Conservation (phyloP, 352 stramenopile species). For the Pythium apleroticum region DNA sequence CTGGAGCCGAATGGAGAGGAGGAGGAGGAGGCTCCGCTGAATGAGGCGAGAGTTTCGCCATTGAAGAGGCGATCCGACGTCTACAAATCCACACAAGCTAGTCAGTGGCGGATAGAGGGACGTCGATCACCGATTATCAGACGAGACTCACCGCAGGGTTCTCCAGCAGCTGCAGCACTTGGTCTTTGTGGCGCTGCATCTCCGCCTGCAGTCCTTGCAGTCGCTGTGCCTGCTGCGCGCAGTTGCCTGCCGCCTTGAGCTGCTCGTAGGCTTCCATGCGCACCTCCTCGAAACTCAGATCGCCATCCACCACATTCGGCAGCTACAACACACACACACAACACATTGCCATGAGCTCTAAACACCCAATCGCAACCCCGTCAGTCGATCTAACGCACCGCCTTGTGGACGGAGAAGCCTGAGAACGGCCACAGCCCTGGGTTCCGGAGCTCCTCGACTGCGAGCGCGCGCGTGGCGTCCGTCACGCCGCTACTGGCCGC, state of each 20-base stretch:
- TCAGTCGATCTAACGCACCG: slow-evolving; percentile 31
- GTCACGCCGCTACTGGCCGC: slow-evolving; percentile 31
- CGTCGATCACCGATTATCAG: background rate
- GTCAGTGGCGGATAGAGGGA: too few relatives aligned
- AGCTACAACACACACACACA: slow-evolving; percentile 31
- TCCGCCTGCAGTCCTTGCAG: slow-evolving; percentile 42
- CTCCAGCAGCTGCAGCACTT: slow-evolving; percentile 45
- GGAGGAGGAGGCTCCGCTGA: slow-evolving; percentile 7
- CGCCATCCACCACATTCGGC: slow-evolving; percentile 52
- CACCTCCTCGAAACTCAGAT: slow-evolving; percentile 64
- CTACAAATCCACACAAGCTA: slow-evolving; percentile 18
- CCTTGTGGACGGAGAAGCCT: slow-evolving; percentile 62
- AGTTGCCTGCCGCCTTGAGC: slow-evolving; percentile 45
- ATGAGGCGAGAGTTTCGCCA: slow-evolving; percentile 38
- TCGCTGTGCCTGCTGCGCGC: slow-evolving; percentile 38
- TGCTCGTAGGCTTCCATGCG: slow-evolving; percentile 64
- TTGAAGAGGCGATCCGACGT: slow-evolving; percentile 53
- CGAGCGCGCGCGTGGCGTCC: slow-evolving; percentile 42
- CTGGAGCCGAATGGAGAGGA: slow-evolving; percentile 9
- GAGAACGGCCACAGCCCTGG: slow-evolving; percentile 64
- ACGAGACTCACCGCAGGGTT: slow-evolving; percentile 30
- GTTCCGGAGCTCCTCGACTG: slow-evolving; percentile 59
- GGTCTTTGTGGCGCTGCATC: slow-evolving; percentile 53
- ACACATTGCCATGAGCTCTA: background rate
- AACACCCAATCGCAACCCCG: background rate